Conservation (phyloP, 805 yeast species). For the Zygoascus flipseniorum region DNA sequence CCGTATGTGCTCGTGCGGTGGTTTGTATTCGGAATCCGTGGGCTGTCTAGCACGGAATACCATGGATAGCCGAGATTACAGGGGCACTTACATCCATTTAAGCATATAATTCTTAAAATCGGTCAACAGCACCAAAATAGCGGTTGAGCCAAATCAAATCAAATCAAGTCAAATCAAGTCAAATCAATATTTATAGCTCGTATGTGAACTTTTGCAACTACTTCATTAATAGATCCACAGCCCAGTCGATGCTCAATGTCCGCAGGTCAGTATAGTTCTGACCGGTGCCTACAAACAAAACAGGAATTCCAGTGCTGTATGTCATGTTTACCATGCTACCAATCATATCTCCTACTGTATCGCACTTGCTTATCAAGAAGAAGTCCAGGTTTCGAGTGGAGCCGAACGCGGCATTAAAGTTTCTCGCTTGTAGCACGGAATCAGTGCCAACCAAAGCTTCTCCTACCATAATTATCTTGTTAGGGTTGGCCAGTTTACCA, state of each 20-base stretch:
- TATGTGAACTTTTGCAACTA: background rate
- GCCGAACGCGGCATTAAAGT: conserved; percentile 91
- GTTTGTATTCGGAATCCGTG: background rate
- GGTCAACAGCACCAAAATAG: too few species aligned
- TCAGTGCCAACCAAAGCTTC: conserved; percentile 98
- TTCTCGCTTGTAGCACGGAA: conserved; percentile 89
- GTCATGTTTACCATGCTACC: conserved; percentile 98
- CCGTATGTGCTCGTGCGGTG: background rate
- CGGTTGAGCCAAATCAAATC: too few species aligned
- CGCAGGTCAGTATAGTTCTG: conserved; percentile 93
- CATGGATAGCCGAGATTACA: too few species aligned
- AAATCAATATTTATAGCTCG: too few species aligned
- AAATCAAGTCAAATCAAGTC: too few species aligned
- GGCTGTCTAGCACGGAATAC: too few species aligned
- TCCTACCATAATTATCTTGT: conserved; percentile 96
- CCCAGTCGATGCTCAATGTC: conserved; percentile 84
- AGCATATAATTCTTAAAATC: too few species aligned
- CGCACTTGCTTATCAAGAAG: conserved; percentile 89
- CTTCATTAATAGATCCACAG: conserved; percentile 70
- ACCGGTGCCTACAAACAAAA: conserved; percentile 91
- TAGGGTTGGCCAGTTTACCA: conserved; percentile 92
- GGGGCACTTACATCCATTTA: too few species aligned
- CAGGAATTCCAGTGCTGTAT: conserved; percentile 91
- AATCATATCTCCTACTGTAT: conserved; percentile 92
- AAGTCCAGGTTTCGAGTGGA: conserved; percentile 72